Evolutionary conservation across 2,329 filamentous ascomycete species (phyloP).

Genomic region (Trichophyton simii): DNA sequence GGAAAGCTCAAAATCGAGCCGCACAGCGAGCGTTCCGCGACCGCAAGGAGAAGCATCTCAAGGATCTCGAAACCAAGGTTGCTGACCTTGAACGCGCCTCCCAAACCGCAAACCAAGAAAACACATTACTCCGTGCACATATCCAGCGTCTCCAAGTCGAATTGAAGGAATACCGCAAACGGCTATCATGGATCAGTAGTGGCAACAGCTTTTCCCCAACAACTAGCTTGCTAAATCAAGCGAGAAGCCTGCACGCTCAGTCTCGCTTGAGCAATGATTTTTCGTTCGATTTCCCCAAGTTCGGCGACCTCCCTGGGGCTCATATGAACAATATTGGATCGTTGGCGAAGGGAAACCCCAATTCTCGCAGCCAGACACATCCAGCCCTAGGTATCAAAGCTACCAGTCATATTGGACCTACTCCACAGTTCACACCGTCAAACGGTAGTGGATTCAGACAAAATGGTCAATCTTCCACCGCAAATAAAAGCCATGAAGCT

Average conservation of each 20-base stretch:
- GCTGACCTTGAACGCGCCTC: conserved; percentile 64
- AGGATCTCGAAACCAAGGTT: conserved; percentile 44
- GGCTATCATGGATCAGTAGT: conserved; percentile 52
- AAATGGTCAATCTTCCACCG: neutral
- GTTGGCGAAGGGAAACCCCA: neutral
- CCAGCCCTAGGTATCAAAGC: conserved; percentile 2
- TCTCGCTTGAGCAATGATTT: conserved; percentile 64
- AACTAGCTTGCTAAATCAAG: conserved; percentile 30
- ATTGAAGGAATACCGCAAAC: conserved; percentile 80
- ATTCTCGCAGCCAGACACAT: neutral
- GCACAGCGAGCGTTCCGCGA: conserved; percentile 89
- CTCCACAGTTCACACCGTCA: neutral
- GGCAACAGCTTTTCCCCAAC: conserved; percentile 37
- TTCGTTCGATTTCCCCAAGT: conserved; percentile 91
- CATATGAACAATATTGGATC: conserved; percentile 35
- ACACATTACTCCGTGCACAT: conserved; percentile 68
- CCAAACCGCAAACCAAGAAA: conserved; percentile 72
- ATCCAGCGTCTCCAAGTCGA: conserved; percentile 78
- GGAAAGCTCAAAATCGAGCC: conserved; percentile 85
- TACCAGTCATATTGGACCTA: neutral
- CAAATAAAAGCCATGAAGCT: neutral
- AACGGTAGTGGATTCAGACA: neutral
- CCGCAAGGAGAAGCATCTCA: conserved; percentile 69
- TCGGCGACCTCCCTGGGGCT: conserved; percentile 56
- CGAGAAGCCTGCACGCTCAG: conserved; percentile 41